Base-by-base conservation (phyloP, 2,329 filamentous ascomycete species). In the Beauveria rudraprayagi region DNA sequence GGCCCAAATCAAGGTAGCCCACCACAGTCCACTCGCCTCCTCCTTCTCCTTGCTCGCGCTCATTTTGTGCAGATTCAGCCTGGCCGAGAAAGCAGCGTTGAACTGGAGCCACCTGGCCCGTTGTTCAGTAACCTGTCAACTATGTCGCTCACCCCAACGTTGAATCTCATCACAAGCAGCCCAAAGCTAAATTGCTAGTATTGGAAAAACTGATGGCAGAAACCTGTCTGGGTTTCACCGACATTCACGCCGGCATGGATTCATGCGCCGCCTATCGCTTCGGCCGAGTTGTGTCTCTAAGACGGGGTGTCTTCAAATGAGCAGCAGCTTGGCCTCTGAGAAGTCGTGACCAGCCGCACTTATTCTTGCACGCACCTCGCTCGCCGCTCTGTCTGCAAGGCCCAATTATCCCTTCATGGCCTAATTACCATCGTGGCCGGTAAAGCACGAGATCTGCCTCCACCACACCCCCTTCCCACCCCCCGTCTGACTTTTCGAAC, bases 391-490 rank as follows among this genome's bases (percentile, higher is more conserved):
- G 26, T 50, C 19, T 28, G 14, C 30, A 7, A 50, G 51, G 51
- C 51, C 58, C 58, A 34, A 30, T 55, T 54, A 30, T 50, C 53
- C 34, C 34, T 61, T 56, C 51, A 41, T 55, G 51, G 58, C 11
- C 58, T 48, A 55, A 61, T 61, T 61, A 61, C 51, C 58, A 61
- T 61, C 58, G 58, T 50, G 50, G 51, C 58, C 58, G 58, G 58
- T 55, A 61, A 61, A 61, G 58, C 58, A 61, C 58, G 51, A 61
- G 58, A 61, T 61, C 58, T 55, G 22, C 58, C 58, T 60, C 58
- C 58, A 50, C 51, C 51, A 50, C 43, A 41, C 43, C 44, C 58
- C 50, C 58, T 41, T 50, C 40, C 43, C 58, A 46, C 58, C 58
- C 51, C 51, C 58, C 58, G 14, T 61, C 58, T 55, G 58, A 61